Evolutionary conservation across 2,329 filamentous ascomycete genomes (phyloP), one percentile per base, ranked within the genome.

Genomic region (Helotiales sp.): DNA sequence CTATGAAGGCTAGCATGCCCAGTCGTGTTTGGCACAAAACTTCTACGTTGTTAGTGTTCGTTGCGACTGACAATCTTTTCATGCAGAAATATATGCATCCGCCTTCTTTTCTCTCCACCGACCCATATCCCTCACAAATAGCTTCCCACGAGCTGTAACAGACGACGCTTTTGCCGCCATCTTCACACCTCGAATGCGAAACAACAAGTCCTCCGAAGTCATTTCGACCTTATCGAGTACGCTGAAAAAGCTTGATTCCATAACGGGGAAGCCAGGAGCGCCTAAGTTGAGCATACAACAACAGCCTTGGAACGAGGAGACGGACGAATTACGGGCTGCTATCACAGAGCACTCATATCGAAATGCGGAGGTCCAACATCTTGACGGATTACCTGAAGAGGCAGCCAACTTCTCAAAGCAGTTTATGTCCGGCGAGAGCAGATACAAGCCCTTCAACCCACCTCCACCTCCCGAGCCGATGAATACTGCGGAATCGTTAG

Each of bases 81-180:
- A 47, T 62, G 5, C 65, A 98, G 95, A 96, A 70, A 82, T 98
- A 60, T 88, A 89, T 63, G 80, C 96, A 46, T 95, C 93, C 7
- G 89, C 89, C 59, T 98, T 99, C 81, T 98, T 98, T 79, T 96
- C 93, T 62, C 88, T 96, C 65, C 91, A 99, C 76, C 87, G 95
- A 61, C 95, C 95, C 46, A 93, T 99, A 70, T 96, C 91, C 55
- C 85, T 97, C 64, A 92, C 88, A 50, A 87, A 88, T 67, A 87
- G 88, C 65, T 87, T 96, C 70, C 95, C 89, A 55, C 86, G 84
- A 67, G 79, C 82, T 19, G 82, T 92, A 46, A 86, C 83, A 52
- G 80, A 88, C 61, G 88, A 90, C 70, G 82, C 87, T 50, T 97
- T 98, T 74, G 87, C 90, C 61, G 82, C 88, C 69, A 93, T 99